Conservation (phyloP, 2,329 filamentous ascomycete species). For the Verticillium albo-atrum region DNA sequence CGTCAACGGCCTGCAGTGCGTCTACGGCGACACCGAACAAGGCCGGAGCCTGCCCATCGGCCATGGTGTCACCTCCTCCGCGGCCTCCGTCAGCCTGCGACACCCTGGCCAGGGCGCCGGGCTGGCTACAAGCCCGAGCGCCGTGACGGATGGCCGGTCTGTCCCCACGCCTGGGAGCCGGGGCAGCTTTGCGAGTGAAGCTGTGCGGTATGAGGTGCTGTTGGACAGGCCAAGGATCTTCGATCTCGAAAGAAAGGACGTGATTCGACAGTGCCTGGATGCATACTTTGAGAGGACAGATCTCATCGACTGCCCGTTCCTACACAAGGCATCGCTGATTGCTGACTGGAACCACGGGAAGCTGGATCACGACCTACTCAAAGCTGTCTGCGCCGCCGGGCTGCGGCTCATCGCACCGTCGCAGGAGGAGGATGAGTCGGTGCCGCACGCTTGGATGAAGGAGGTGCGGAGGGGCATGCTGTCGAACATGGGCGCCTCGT, state of each 20-base stretch:
- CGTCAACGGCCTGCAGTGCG: background rate
- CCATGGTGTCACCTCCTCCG: background rate
- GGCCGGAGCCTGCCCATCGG: background rate
- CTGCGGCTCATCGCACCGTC: background rate
- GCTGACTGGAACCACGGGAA: slow-evolving; percentile 17
- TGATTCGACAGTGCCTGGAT: slow-evolving; percentile 8
- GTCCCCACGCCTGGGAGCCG: background rate
- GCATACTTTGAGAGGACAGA: slow-evolving; percentile 16
- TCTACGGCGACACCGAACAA: background rate
- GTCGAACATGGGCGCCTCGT: background rate
- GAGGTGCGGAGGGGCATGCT: slow-evolving; percentile 11
- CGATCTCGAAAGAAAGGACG: background rate
- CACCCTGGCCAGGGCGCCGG: background rate
- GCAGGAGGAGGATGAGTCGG: background rate
- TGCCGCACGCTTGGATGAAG: slow-evolving; percentile 11
- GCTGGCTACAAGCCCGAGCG: background rate
- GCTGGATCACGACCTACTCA: slow-evolving; percentile 14
- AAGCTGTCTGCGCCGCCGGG: slow-evolving; percentile 14
- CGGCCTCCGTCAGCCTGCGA: background rate
- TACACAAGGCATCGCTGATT: slow-evolving; percentile 15
- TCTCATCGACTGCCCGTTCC: slow-evolving; percentile 13
- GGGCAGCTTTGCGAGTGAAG: background rate
- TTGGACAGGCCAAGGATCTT: background rate
- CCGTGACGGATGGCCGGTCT: background rate
- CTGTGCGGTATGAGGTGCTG: background rate